Evolutionary conservation across 2,329 filamentous ascomycete species (phyloP), one percentile per base, ranked within the genome.

Genomic region (Didymella keratinophila): DNA sequence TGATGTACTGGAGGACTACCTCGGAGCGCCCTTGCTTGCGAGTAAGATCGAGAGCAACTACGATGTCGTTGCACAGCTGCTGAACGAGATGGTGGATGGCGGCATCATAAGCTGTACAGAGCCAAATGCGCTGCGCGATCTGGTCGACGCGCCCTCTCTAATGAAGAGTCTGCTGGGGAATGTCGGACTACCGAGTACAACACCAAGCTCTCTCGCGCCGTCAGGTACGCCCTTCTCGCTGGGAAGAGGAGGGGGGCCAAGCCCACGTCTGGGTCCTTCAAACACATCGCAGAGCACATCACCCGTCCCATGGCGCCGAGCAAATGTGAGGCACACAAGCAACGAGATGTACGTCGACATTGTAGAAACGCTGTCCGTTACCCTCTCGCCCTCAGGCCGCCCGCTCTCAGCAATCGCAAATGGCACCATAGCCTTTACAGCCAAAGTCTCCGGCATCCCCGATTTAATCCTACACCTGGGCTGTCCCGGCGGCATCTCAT

Each of bases 321-420:
- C 92, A 37, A 97, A 97, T 71, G 95, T 99, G 52, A 86, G 93
- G 16, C 95, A 99, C 76, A 98, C 94, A 4, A 96, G 91, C 54
- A 99, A 98, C 78, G 95, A 99, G 77, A 84, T 99, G 66, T 98
- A 98, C 75, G 94, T 97, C 56, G 95, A 99, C 75, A 87, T 99
- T 12, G 87, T 99, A 61, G 95, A 99, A 80, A 92, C 91, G 1
- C 82, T 99, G 0, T 87, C 88, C 1, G 92, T 97, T 39, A 97
- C 90, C 0, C 84, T 98, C 41, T 93, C 95, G 0, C 95, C 95
- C 0, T 97, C 93, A 0, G 95, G 95, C 4, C 85, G 93, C 14
- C 89, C 94, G 1, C 83, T 99, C 21, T 88, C 92, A 8, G 94
- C 95, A 3, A 89, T 96, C 64, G 91, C 92, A 14, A 91, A 95